These are phyloP conservation scores for Sphagnum contortum DNA, from an alignment of 225 moss, liverwort and hornwort species.

Conservation along the genomic window DNA sequence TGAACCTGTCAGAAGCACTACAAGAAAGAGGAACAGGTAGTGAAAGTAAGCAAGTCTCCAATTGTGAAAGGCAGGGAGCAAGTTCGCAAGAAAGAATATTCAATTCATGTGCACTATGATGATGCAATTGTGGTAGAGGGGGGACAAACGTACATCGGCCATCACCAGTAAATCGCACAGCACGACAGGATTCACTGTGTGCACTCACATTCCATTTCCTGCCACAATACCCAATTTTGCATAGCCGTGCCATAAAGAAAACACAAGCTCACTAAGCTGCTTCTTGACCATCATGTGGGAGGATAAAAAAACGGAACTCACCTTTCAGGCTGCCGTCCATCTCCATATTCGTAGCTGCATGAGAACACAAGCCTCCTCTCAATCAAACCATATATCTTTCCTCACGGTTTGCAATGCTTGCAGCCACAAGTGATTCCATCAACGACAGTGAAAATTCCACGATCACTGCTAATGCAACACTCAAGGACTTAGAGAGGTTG, in stretches of 20 bases:
- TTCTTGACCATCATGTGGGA: background rate
- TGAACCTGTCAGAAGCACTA: slow-evolving; percentile 53
- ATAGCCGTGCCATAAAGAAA: background rate
- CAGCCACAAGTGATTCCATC: too few species aligned
- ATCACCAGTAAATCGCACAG: slow-evolving; percentile 71
- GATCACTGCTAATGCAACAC: too few species aligned
- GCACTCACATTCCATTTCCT: slow-evolving; percentile 55
- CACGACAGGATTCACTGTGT: slow-evolving; percentile 83
- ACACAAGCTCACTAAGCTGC: too few species aligned
- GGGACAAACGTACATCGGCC: slow-evolving; percentile 37
- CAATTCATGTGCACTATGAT: background rate
- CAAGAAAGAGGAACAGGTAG: background rate
- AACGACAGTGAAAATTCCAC: too few species aligned
- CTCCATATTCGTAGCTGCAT: slow-evolving; percentile 46
- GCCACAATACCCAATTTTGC: background rate
- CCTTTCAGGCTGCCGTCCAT: slow-evolving; percentile 24
- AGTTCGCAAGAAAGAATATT: background rate
- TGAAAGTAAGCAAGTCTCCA: too few species aligned
- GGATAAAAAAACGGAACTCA: background rate
- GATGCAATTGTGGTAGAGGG: background rate
- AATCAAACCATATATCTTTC: background rate
- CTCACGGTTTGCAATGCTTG: too few species aligned
- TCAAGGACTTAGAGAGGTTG: too few species aligned
- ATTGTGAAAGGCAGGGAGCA: too few species aligned
- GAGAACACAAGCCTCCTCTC: background rate